A percentile compares a stretch with the other conserved stretches of the same genome.
Evolutionary conservation across 1,139 yeast genomes (phyloP).

Genomic region (Yamadazyma siamensis): DNA sequence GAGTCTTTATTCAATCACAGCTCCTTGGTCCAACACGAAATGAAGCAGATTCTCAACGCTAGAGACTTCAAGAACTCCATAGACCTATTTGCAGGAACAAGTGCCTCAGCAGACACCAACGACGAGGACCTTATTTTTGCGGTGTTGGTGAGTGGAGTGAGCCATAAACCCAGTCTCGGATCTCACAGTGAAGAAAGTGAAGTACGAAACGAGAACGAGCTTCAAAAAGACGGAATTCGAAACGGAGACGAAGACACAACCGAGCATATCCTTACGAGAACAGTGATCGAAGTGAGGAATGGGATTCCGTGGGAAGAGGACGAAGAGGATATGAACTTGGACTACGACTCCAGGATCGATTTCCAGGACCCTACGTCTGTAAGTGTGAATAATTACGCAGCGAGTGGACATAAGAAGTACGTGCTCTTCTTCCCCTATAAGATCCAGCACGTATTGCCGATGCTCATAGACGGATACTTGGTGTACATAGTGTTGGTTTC

Average conservation of each 20-base stretch:
- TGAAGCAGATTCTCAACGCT: constrained; percentile 18
- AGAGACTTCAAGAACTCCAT: constrained; percentile 12
- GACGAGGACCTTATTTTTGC: constrained; percentile 42
- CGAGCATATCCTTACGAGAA: constrained; percentile 9
- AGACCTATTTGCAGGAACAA: constrained; percentile 14
- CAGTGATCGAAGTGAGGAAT: constrained; percentile 40
- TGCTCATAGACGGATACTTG: constrained; percentile 24
- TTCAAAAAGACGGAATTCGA: too few relatives aligned
- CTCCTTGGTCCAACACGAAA: constrained; percentile 29
- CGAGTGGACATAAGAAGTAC: constrained; percentile 18
- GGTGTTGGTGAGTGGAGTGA: constrained; percentile 28
- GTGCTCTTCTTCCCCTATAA: constrained; percentile 38
- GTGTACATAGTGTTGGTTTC: constrained; percentile 58
- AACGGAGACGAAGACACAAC: constrained; percentile 1
- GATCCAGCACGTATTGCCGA: constrained; percentile 40
- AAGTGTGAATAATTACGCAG: constrained; percentile 26
- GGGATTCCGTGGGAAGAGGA: constrained; percentile 41
- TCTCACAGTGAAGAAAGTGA: background rate
- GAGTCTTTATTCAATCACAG: constrained; percentile 37
- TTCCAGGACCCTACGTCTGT: constrained; percentile 47
- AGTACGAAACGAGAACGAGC: too few relatives aligned
- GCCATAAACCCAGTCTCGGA: constrained; percentile 5
- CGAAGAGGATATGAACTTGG: constrained; percentile 24
- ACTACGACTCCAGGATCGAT: constrained; percentile 30
- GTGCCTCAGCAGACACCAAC: constrained; percentile 17